Evolutionary conservation across 2,329 filamentous ascomycete genomes (phyloP).

Genomic region (Aspergillus arachidicola): DNA sequence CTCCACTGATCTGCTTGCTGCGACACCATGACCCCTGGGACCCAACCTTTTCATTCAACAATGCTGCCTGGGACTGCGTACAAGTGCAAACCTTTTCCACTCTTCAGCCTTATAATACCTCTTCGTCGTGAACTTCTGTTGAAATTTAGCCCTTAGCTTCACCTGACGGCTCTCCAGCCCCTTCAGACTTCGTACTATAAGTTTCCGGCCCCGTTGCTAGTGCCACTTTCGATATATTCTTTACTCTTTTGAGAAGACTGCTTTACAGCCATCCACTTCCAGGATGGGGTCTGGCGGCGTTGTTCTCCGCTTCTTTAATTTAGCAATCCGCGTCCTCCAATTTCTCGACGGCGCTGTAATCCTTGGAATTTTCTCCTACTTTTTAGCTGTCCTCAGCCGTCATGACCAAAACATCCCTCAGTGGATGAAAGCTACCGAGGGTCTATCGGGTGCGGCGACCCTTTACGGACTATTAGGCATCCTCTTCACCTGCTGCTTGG

Average conservation of each 20-base stretch:
- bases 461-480: conserved; percentile 75
- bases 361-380: conserved; percentile 81
- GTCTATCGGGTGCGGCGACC: conserved; percentile 73
- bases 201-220: neutral
- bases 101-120: conserved; percentile 11
- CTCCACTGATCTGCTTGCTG: conserved; percentile 25
- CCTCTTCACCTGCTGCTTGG: conserved; percentile 76
- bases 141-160: neutral
- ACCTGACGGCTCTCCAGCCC: neutral
- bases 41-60: conserved; percentile 20
- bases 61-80: conserved; percentile 22
- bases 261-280: conserved; percentile 11
- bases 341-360: conserved; percentile 73
- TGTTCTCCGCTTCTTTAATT: conserved; percentile 69
- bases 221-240: neutral
- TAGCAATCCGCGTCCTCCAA: conserved; percentile 72
- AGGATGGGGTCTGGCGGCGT: conserved; percentile 63
- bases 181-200: neutral
- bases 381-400: conserved; percentile 71
- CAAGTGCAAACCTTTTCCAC: conserved; percentile 14
- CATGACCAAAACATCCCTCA: conserved; percentile 65
- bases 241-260: neutral
- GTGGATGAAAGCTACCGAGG: conserved; percentile 73
- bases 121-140: neutral
- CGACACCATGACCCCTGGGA: conserved; percentile 17